These are phyloP conservation scores for Vitis rupestris DNA, from an alignment of 164 flowering plant species.

Conservation along the genomic window DNA sequence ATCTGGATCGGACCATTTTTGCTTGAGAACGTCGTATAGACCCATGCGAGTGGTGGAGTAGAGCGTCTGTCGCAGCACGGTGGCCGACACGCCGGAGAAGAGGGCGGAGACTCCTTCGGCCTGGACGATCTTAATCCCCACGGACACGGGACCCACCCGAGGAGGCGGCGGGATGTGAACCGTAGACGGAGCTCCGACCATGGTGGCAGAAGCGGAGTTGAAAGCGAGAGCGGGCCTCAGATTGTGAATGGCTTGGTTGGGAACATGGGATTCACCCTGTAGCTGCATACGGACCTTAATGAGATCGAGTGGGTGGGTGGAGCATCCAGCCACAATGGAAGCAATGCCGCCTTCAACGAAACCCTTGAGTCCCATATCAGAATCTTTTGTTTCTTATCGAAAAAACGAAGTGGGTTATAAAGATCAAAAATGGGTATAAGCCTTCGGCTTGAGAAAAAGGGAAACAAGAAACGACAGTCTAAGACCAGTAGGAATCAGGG, in stretches of 20 bases:
- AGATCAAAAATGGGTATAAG: neutral
- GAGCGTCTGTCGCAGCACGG: conserved; percentile 81
- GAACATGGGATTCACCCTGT: conserved; percentile 50
- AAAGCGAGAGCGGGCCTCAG: conserved; percentile 48
- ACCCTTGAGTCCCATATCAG: conserved; percentile 56
- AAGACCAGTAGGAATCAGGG: conserved; percentile 12
- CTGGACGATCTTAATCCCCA: conserved; percentile 27
- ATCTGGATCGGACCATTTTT: conserved; percentile 62
- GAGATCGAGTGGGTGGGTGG: conserved; percentile 76
- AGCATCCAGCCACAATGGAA: conserved; percentile 66
- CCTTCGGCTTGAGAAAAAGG: too few species aligned
- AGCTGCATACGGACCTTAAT: conserved; percentile 81
- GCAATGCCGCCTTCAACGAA: conserved; percentile 77
- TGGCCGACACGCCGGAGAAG: conserved; percentile 86
- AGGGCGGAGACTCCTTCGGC: conserved; percentile 66
- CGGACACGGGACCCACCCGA: conserved; percentile 31
- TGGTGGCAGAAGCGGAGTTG: conserved; percentile 16
- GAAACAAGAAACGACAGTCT: neutral
- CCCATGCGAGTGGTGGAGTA: conserved; percentile 96
- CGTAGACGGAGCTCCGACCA: neutral
- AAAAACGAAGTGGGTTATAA: neutral
- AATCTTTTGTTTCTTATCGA: neutral
- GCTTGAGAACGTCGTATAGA: conserved; percentile 70
- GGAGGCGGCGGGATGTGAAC: conserved; percentile 21
- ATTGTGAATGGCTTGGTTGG: conserved; percentile 9